phyloP scores from a whole-genome alignment of 2,329 filamentous ascomycete species.

The Colletotrichum cordylinicola region DNA sequence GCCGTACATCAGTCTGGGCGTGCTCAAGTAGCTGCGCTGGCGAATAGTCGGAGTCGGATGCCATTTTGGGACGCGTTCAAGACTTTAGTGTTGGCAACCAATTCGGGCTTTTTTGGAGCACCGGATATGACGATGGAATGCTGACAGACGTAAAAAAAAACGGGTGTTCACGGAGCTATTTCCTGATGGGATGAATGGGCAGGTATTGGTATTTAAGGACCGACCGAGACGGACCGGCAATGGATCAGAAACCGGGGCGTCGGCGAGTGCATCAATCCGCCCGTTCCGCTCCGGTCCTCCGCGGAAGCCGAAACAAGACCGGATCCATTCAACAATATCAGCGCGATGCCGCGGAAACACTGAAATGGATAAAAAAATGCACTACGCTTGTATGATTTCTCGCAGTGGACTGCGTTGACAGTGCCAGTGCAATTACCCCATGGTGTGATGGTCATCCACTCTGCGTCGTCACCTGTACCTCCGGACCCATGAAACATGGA shows the following conservation, averaged over 20 bases:
- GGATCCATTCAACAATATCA: background rate
- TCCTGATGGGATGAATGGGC: background rate
- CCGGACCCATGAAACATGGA: background rate
- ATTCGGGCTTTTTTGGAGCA: no score
- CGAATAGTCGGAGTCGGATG: background rate
- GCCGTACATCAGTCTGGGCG: background rate
- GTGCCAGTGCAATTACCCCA: background rate
- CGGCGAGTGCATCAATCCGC: background rate
- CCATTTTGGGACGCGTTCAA: background rate
- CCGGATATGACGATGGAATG: background rate
- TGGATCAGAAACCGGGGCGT: background rate
- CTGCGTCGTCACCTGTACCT: background rate
- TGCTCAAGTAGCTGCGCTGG: background rate
- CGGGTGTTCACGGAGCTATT: background rate
- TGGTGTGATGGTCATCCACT: background rate
- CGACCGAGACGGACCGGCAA: no score
- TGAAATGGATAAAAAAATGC: background rate
- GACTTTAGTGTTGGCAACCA: no score
- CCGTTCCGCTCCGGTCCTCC: background rate
- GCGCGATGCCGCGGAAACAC: background rate
- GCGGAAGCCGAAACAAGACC: background rate
- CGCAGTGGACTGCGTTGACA: rapidly evolving
- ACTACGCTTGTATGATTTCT: background rate
- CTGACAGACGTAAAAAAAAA: background rate
- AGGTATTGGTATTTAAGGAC: background rate